Conservation (phyloP, 495 filamentous ascomycete species). For the Aspergillus ellipticus region DNA sequence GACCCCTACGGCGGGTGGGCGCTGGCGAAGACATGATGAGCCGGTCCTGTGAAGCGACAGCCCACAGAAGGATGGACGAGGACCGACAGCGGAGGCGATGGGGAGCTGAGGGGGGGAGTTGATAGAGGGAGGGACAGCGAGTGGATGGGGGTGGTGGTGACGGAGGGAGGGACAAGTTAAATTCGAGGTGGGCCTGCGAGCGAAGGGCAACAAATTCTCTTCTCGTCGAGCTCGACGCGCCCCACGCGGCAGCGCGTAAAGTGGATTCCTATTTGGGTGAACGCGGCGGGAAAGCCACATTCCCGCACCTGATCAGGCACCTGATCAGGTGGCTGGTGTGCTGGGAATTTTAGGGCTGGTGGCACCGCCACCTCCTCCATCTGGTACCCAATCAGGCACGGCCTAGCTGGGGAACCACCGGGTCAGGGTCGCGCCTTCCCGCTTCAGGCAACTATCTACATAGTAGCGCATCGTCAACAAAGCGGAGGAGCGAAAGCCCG, state of each 20-base stretch:
- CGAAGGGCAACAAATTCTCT: conserved; percentile 7
- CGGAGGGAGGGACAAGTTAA: conserved; percentile 9
- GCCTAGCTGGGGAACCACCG: neutral
- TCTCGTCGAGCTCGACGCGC: conserved; percentile 24
- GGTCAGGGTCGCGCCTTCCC: neutral
- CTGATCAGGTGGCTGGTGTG: conserved; percentile 4
- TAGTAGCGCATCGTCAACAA: neutral
- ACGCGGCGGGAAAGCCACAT: conserved; percentile 18
- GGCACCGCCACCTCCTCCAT: conserved; percentile 1
- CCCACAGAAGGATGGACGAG: conserved; percentile 4
- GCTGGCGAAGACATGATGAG: conserved; percentile 49
- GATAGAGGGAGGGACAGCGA: neutral
- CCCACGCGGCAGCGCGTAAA: conserved; percentile 39
- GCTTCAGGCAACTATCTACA: neutral
- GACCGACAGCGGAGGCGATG: conserved; percentile 17
- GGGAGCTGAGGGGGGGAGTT: conserved; percentile 9
- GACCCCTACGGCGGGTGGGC: conserved; percentile 38
- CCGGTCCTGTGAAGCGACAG: conserved; percentile 6
- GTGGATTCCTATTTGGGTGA: conserved; percentile 33
- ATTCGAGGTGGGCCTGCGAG: neutral
- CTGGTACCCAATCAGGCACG: neutral
- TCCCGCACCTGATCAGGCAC: no score
- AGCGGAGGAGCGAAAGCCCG: neutral
- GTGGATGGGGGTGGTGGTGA: conserved; percentile 9
- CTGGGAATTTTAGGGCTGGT: neutral